Percentiles rank a stretch among this genome's conserved stretches.
Conservation (phyloP, 768 basidiomycete species). For the Auricularia cornea region DNA sequence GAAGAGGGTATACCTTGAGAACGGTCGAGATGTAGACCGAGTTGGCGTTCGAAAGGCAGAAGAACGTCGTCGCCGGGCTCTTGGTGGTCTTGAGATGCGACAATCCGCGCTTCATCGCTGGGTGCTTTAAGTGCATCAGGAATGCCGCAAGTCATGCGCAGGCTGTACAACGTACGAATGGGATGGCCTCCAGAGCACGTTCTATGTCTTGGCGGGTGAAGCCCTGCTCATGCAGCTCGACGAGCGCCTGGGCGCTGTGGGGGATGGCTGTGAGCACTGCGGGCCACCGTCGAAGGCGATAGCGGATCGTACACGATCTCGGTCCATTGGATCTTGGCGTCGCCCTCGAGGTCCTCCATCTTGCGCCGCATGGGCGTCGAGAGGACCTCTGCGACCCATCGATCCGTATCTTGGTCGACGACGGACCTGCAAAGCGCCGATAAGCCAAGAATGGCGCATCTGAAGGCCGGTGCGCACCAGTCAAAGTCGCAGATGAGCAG, state of each 20-base stretch:
- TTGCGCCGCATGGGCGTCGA: slow-evolving; percentile 76
- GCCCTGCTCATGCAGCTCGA: slow-evolving; percentile 62
- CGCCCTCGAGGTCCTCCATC: slow-evolving; percentile 57
- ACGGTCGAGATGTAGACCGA: slow-evolving; percentile 86
- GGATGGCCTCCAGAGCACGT: slow-evolving; percentile 67
- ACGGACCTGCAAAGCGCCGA: slow-evolving; percentile 50
- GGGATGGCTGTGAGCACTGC: not conserved
- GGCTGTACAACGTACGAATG: slow-evolving; percentile 53
- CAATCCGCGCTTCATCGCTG: slow-evolving; percentile 93
- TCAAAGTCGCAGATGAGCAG: slow-evolving; percentile 96
- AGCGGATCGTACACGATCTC: slow-evolving; percentile 77
- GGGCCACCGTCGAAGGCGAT: not conserved
- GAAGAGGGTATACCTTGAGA: slow-evolving; percentile 47
- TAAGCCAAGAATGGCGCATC: not conserved
- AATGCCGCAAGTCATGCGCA: not conserved
- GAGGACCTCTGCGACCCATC: slow-evolving; percentile 86
- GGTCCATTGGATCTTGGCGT: slow-evolving; percentile 63
- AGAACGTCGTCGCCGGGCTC: slow-evolving; percentile 63
- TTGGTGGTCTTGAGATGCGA: slow-evolving; percentile 56
- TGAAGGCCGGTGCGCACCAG: slow-evolving; percentile 45
- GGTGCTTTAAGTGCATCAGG: slow-evolving; percentile 57
- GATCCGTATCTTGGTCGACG: slow-evolving; percentile 93
- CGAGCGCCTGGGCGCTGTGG: slow-evolving; percentile 58
- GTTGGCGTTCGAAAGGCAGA: slow-evolving; percentile 94
- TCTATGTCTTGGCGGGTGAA: slow-evolving; percentile 69